A percentile compares a stretch with the other conserved stretches of the same genome.
Conservation (phyloP, 805 yeast species). For the Ogataea degrootiae region DNA sequence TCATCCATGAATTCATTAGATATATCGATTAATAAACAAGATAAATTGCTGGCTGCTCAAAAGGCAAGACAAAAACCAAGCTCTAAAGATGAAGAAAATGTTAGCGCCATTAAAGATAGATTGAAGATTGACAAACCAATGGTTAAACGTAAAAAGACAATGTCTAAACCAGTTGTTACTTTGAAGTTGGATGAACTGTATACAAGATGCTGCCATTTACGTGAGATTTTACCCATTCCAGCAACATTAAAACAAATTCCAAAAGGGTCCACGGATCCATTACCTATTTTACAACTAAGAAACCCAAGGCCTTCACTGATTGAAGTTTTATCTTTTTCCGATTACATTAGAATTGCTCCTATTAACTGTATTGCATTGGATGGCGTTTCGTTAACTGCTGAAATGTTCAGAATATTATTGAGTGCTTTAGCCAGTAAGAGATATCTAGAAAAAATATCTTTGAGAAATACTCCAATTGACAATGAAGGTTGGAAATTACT, state of each 20-base stretch:
- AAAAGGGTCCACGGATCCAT: constrained; percentile 69
- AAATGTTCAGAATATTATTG: constrained; percentile 72
- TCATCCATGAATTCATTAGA: constrained; percentile 17
- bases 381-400: constrained; percentile 67
- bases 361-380: constrained; percentile 71
- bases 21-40: constrained; percentile 26
- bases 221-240: constrained; percentile 90
- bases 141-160: constrained; percentile 31
- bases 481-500: constrained; percentile 71
- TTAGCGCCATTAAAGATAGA: constrained; percentile 18
- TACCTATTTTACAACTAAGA: constrained; percentile 64
- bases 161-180: constrained; percentile 35
- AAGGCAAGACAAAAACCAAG: constrained; percentile 21
- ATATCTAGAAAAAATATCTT: constrained; percentile 64
- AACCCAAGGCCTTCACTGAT: constrained; percentile 90
- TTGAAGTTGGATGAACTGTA: constrained; percentile 64
- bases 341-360: constrained; percentile 82
- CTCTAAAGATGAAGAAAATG: constrained; percentile 11
- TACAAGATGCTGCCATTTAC: constrained; percentile 87
- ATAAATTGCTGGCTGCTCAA: constrained; percentile 26
- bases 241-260: constrained; percentile 81
- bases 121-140: constrained; percentile 70
- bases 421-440: constrained; percentile 64
- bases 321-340: constrained; percentile 84
- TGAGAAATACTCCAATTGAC: constrained; percentile 74